These are phyloP conservation scores for Linanthus parryae DNA, from an alignment of 148 eudicot genomes.

Conservation along the genomic window DNA sequence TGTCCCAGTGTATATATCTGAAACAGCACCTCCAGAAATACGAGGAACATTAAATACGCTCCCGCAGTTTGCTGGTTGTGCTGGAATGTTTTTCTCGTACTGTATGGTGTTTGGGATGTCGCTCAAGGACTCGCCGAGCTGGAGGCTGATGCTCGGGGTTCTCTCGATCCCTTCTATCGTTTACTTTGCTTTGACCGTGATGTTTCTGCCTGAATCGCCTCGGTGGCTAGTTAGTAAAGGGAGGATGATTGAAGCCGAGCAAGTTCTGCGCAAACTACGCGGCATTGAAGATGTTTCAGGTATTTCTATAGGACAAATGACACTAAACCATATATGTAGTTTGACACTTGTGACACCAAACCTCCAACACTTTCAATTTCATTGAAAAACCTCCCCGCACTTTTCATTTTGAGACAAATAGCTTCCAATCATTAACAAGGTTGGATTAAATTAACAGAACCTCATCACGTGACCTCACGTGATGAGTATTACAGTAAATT, in stretches of 20 bases:
- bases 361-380: background rate
- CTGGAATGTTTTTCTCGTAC: conserved; percentile 84
- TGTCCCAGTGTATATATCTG: conserved; percentile 86
- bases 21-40: conserved; percentile 87
- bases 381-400: background rate
- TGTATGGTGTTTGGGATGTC: conserved; percentile 91
- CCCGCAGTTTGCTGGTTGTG: conserved; percentile 80
- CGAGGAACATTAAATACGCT: conserved; percentile 82
- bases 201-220: conserved; percentile 90
- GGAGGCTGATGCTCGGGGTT: conserved; percentile 95
- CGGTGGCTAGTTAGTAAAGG: conserved; percentile 99
- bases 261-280: conserved; percentile 57
- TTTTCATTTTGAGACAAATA: background rate
- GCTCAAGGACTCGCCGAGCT: conserved; percentile 56
- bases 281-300: conserved; percentile 87
- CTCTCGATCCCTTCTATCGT: conserved; percentile 61
- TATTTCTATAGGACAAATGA: conserved; percentile 9
- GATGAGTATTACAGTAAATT: too few species aligned
- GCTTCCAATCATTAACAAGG: background rate
- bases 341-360: background rate
- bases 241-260: conserved; percentile 72
- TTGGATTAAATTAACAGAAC: background rate
- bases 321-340: background rate
- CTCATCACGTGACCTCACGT: background rate
- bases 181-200: conserved; percentile 46